Percentiles rank a stretch among this genome's conserved stretches.
Evolutionary conservation across 495 filamentous ascomycete genomes (phyloP).

Genomic region (Lophium mytilinum): DNA sequence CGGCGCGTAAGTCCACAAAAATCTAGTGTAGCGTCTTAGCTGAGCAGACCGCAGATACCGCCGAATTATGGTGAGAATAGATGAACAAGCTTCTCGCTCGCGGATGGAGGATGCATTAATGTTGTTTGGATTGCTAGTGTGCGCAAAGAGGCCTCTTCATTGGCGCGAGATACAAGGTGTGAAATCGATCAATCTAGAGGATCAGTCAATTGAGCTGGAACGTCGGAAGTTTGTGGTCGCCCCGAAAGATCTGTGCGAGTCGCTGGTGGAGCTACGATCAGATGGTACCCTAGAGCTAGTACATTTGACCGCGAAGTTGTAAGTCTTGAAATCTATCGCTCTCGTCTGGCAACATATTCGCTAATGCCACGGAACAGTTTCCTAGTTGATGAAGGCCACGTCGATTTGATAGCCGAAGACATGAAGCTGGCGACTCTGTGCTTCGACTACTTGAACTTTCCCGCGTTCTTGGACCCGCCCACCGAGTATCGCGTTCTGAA

Average conservation of each 20-base stretch:
- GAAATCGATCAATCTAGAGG: constrained; percentile 20
- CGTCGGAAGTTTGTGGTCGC: background rate
- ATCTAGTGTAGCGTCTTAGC: no score
- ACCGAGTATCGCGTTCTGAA: background rate
- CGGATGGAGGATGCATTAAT: constrained; percentile 28
- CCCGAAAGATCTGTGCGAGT: constrained; percentile 3
- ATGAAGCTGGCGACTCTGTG: constrained; percentile 6
- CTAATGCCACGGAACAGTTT: background rate
- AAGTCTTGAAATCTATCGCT: background rate
- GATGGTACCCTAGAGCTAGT: constrained; percentile 3
- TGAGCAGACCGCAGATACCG: constrained; percentile 29
- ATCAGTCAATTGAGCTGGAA: constrained; percentile 23
- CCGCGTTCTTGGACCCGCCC: background rate
- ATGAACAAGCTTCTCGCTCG: constrained; percentile 9
- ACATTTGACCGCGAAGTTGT: constrained; percentile 8
- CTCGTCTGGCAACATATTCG: no score
- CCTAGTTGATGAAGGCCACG: background rate
- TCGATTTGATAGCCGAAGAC: constrained; percentile 1
- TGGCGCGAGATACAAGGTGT: constrained; percentile 42
- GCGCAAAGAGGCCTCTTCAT: constrained; percentile 39
- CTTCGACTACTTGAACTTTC: constrained; percentile 6
- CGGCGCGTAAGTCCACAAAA: constrained; percentile 32
- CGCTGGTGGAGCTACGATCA: background rate
- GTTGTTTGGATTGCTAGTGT: constrained; percentile 40
- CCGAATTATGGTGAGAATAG: constrained; percentile 34